Evolutionary conservation across 208 protist genomes (phyloP), one percentile per base, ranked within the genome.

Genomic region (Acanthamoeba castellanii): DNA sequence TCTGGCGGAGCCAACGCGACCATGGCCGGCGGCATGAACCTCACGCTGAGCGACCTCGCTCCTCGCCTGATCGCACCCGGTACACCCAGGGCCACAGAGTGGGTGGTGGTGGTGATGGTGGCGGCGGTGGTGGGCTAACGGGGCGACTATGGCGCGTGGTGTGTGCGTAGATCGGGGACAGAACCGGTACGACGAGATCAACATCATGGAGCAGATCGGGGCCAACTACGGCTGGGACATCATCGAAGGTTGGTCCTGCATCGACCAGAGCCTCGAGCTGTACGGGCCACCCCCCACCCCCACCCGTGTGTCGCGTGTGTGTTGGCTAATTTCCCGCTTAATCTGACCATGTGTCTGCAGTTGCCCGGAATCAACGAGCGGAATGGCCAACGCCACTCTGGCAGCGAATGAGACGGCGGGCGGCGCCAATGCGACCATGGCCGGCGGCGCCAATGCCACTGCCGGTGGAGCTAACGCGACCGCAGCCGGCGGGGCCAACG

Each of bases 141-240:
- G 37, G 37, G 37, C 37, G 37, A 42, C 37, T 1, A 42, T 55
- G 72, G 9, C 3, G 72, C 8, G 64, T 32, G 64, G 16, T 7
- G 0, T 72, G 0, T n/a, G 32, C 18, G 8, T 82, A 82, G 76
- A 85, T 57, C 34, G 47, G 1, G 76, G 76, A 11, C 27, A 85
- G 76, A 11, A 6, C 34, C 5, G 0, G 76, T 85, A 85, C 47
- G 76, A 85, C 1, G 76, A 85, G 76, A 30, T 85, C 76, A 85
- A 85, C 76, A 59, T 85, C 76, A 85, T 85, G 76, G 27, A 85
- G 45, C 20, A 50, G 45, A 85, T 85, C 76, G 76, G 76, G 1
- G 76, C 76, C 76, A 85, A 85, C 47, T 85, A 85, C 76, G 76
- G 76, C 16, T 85, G 76, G 76, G 47, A 85, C n/a, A 57, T 85